These are phyloP conservation scores for Cryptosporidium canis DNA, from an alignment of 169 alveolate genomes.

Conservation along the genomic window DNA sequence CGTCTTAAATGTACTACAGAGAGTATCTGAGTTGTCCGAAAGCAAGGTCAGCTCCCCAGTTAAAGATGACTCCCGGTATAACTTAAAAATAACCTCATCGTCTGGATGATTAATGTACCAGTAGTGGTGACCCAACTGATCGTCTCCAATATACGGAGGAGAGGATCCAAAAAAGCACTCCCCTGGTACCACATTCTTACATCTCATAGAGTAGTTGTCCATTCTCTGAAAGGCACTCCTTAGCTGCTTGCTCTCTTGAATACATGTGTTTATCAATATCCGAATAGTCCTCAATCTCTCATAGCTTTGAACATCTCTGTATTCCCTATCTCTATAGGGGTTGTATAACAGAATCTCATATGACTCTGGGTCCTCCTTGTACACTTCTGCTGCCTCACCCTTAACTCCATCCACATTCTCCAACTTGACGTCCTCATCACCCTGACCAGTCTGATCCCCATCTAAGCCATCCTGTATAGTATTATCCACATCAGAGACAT, in stretches of 20 bases:
- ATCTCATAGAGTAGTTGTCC: constrained; percentile 40
- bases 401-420: background rate
- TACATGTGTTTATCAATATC: constrained; percentile 44
- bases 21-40: constrained; percentile 66
- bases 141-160: constrained; percentile 50
- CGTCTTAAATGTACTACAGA: constrained; percentile 36
- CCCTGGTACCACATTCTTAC: constrained; percentile 31
- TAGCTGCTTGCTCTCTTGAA: constrained; percentile 59
- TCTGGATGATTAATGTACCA: constrained; percentile 64
- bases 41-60: constrained; percentile 25
- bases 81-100: constrained; percentile 39
- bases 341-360: constrained; percentile 4
- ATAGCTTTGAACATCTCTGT: constrained; percentile 25
- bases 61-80: constrained; percentile 34
- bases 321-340: constrained; percentile 66
- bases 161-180: constrained; percentile 59
- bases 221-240: constrained; percentile 27
- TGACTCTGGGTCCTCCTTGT: background rate
- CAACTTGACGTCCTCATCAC: background rate
- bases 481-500: background rate
- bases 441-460: background rate
- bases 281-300: constrained; percentile 63
- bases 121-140: constrained; percentile 33
- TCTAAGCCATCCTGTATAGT: background rate
- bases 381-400: background rate